Evolutionary conservation across 352 stramenopile genomes (phyloP), one percentile per base, ranked within the genome.

Genomic region (Blastocystis sp.): DNA sequence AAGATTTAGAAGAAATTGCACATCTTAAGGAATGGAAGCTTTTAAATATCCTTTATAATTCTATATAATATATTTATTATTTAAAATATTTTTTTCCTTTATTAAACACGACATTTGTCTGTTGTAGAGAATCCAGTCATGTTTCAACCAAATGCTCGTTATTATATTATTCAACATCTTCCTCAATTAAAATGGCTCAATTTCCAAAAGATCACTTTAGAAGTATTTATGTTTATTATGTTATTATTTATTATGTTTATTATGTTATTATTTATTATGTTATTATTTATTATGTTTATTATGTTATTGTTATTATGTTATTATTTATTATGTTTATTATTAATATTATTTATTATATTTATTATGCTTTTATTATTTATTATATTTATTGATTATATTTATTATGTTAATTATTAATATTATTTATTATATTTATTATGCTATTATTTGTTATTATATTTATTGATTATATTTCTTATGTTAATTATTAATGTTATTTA

Each of bases 101-200:
- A 62, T 4, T 4, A 4, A 18, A 13, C 54, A 62, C 39, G 39
- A 25, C 48, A 62, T 34, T 31, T 62, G 13, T 43, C 25, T 19
- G 25, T 62, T 6, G 35, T 62, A 7, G 52, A 62, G 23, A 62
- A 62, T 48, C 52, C 52, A 7, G 54, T 62, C 31, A 42, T 32
- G 16, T 31, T 5, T 27, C 39, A 62, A 32, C 32, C 32, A 19
- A 31, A 62, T 33, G 48, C 54, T 33, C 52, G 52, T 28, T 18
- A 25, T 36, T 42, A 33, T 27, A 34, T 62, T 16, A 42, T 62
- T n/a, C 36, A 18, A n/a, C 32, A 54, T 62, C 52, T 62, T 23
- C 52, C 52, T n/a, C 36, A 62, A n/a, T 9, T 62, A 6, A 46
- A 5, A 1, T 39, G 48, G 10, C 40, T 62, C 16, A 49, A 62